Conservation (phyloP, 257 asterid species). For the Avicennia marina region DNA sequence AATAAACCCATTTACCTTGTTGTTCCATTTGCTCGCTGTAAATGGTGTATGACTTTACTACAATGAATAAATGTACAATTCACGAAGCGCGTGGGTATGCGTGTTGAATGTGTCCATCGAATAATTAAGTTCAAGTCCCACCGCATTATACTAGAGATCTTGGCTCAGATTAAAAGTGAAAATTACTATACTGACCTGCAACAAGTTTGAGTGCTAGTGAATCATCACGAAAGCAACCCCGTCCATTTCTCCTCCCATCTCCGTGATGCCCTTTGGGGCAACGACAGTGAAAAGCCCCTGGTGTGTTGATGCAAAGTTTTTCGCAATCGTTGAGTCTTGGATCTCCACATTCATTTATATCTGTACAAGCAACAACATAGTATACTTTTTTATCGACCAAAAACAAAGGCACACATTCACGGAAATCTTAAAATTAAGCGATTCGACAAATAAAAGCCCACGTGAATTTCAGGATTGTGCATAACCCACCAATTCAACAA, state of each 20-base stretch:
- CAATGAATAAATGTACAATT: too few relatives aligned
- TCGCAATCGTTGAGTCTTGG: conserved; percentile 16
- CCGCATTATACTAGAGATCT: too few relatives aligned
- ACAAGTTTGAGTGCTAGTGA: conserved; percentile 18
- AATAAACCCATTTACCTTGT: too few relatives aligned
- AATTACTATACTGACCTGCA: conserved; percentile 14
- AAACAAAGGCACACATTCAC: neutral
- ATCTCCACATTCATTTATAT: conserved; percentile 41
- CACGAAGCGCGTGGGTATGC: too few relatives aligned
- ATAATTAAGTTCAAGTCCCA: too few relatives aligned
- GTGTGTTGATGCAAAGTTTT: conserved; percentile 13
- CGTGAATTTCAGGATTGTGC: too few relatives aligned
- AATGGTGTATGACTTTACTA: too few relatives aligned
- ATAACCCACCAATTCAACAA: too few relatives aligned
- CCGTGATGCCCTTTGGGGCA: conserved; percentile 34
- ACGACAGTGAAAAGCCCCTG: conserved; percentile 20
- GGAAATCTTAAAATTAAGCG: neutral
- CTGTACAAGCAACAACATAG: conserved; percentile 14
- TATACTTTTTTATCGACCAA: neutral
- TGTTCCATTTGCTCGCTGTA: too few relatives aligned
- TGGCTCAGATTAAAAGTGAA: too few relatives aligned
- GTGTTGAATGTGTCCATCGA: too few relatives aligned
- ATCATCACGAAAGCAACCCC: conserved; percentile 19
- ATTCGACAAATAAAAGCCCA: neutral
- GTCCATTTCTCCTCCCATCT: conserved; percentile 20